These are phyloP conservation scores for Leptographium wingfieldii DNA, from an alignment of 2,329 filamentous ascomycete genomes.

Conservation along the genomic window DNA sequence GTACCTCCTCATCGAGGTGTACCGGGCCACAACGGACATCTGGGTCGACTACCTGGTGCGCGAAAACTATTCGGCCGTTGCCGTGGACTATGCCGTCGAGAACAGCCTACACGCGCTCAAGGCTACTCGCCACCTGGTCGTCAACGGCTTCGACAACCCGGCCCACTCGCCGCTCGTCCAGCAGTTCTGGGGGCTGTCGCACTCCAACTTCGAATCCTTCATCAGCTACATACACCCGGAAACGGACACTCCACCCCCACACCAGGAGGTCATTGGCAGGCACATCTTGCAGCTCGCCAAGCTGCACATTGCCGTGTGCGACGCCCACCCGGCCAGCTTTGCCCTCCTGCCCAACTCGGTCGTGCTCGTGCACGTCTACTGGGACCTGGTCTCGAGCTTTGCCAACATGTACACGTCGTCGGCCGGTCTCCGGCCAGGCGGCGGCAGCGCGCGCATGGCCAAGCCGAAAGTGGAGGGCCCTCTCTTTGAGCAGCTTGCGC, in stretches of 20 bases:
- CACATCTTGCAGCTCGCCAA: slow-evolving; percentile 86
- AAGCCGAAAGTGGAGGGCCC: slow-evolving; percentile 44
- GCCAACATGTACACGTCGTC: slow-evolving; percentile 59
- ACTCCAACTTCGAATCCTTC: slow-evolving; percentile 66
- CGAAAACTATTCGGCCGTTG: slow-evolving; percentile 36
- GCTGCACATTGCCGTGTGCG: slow-evolving; percentile 77
- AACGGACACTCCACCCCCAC: slow-evolving; percentile 36
- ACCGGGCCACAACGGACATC: slow-evolving; percentile 55
- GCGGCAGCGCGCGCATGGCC: slow-evolving; percentile 16
- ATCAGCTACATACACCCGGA: slow-evolving; percentile 43
- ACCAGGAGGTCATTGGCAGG: slow-evolving; percentile 59
- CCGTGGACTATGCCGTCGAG: slow-evolving; percentile 52
- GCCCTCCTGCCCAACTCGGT: slow-evolving; percentile 69
- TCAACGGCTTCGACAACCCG: slow-evolving; percentile 73
- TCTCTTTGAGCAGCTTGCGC: slow-evolving; percentile 63
- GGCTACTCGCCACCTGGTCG: slow-evolving; percentile 63
- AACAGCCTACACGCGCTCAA: slow-evolving; percentile 72
- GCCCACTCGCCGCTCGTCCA: slow-evolving; percentile 65
- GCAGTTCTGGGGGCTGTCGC: slow-evolving; percentile 68
- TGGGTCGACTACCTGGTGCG: slow-evolving; percentile 53
- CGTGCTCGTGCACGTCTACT: slow-evolving; percentile 68
- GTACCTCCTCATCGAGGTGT: slow-evolving; percentile 66
- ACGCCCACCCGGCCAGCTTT: slow-evolving; percentile 69
- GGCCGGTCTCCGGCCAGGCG: slow-evolving; percentile 37
- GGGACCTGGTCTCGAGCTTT: slow-evolving; percentile 66